Base-by-base conservation (phyloP, 805 yeast genomes). In the Jamesozyma hellenica region DNA sequence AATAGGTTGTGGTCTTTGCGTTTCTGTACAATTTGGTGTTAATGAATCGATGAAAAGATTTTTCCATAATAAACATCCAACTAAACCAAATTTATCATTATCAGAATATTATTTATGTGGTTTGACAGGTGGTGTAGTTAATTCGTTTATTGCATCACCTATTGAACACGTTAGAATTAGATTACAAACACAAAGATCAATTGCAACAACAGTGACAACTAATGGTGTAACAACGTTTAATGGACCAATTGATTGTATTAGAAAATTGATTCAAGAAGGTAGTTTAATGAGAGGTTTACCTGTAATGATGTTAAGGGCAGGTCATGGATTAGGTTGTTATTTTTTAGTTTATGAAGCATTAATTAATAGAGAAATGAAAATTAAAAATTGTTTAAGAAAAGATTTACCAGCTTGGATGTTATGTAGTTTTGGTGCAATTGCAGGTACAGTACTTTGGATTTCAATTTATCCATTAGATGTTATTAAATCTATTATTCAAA, bases 1-100 rank as follows among this genome's bases (percentile, higher is more conserved):
- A 50, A 61, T 90, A 28, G 98, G 98, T 11, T 85, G 90, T n/a
- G 98, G 98, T 38, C 95, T 95, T 0, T 88, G 96, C 69, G 96
- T 92, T 11, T 84, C 95, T 8, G 83, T 90, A 31, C 98, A 92
- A 63, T 92, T 92, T 56, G 92, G 95, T 34, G 94, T 86, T 28
- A 88, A 88, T 55, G 97, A 92, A 61, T 81, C 72, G 54, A 86
- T 90, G 95, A 92, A 92, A 64, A 71, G 96, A 53, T 65, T 70
- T 44, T 87, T 82, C 37, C 57, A 58, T 6, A 40, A 49, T 4
- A 50, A 51, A 4, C 42, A 45, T 23, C 39, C 39, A n/a, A 64
- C 62, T 15, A 27, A 41, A 9, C 48, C 51, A 4, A 54, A 57
- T 21, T 64, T 87, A 43, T 57, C 75, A 8, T 67, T 76, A 32